Evolutionary conservation across 371 early-diverging fungal genomes (phyloP), one percentile per base, ranked within the genome.

Genomic region (Paramicrosporidium saccamoebae): DNA sequence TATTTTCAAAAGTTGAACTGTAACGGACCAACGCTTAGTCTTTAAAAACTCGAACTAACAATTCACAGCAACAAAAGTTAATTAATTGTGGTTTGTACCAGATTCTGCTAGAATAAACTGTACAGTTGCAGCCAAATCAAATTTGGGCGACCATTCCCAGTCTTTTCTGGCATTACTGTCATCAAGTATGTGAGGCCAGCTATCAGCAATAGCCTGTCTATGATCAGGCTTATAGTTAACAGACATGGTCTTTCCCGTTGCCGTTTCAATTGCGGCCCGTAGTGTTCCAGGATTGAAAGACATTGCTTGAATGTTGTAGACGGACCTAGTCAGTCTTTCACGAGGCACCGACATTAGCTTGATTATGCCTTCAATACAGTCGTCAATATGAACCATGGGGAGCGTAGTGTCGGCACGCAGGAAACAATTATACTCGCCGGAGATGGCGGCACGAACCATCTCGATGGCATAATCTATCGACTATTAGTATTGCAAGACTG

Each of bases 391-490:
- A 37, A 58, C 55, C 58, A 57, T 57, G 3, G 58, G 54, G 17
- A 57, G 37, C 3, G 39, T 35, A 4, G 57, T 46, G 17, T 46
- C 47, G 16, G 37, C 32, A 15, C 27, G 28, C 24, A 57, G 31
- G 40, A 54, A 54, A 23, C 48, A 56, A 13, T 33, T 24, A 26
- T 49, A 57, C 14, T 42, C 32, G 23, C 45, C 44, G 8, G 32
- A 37, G 14, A 55, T 30, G n/a, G 52, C 54, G 2, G 41, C 46
- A 25, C 55, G 52, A 37, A 57, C 53, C 12, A 57, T 56, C 14
- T 57, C 57, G 24, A 57, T 49, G 9, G 58, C 58, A 12, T 57
- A 57, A 18, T 57, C 57, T 5, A 54, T 46, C 14, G n/a, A n/a
- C n/a, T n/a, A n/a, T n/a, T n/a, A n/a, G n/a, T n/a, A n/a, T n/a